Conservation (phyloP, 108 stramenopile genomes). For the Skeletonema menzelii region DNA sequence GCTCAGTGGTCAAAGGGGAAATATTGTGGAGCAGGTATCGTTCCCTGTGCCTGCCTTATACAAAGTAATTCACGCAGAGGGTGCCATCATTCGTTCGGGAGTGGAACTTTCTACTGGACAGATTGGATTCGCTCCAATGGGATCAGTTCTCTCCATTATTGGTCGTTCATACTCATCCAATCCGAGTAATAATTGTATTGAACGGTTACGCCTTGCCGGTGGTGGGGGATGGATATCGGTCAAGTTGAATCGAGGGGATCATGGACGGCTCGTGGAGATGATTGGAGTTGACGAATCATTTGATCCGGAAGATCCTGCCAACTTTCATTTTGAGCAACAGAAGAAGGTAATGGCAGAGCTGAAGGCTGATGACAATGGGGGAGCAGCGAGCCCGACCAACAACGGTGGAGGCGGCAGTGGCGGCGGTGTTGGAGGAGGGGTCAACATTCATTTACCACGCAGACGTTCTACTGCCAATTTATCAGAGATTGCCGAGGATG, state of each 20-base stretch:
- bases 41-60: slow-evolving; percentile 70
- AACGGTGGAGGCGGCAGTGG: background rate
- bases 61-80: slow-evolving; percentile 50
- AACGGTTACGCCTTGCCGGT: slow-evolving; percentile 79
- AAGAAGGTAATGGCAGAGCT: slow-evolving; percentile 26
- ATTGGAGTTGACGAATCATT: slow-evolving; percentile 52
- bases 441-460: background rate
- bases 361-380: background rate
- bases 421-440: background rate
- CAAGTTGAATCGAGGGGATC: slow-evolving; percentile 45
- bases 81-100: slow-evolving; percentile 70
- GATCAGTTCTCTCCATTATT: slow-evolving; percentile 55
- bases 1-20: slow-evolving; percentile 76
- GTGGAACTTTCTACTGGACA: slow-evolving; percentile 74
- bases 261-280: slow-evolving; percentile 59
- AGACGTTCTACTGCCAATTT: slow-evolving; percentile 9
- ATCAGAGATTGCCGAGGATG: slow-evolving; percentile 34
- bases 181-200: slow-evolving; percentile 76
- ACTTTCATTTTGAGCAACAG: slow-evolving; percentile 51
- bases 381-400: background rate
- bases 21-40: slow-evolving; percentile 66
- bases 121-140: slow-evolving; percentile 56
- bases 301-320: slow-evolving; percentile 61
- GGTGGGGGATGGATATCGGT: slow-evolving; percentile 83
- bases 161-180: slow-evolving; percentile 76